phyloP scores from a whole-genome alignment of 129 eudicot species.

The Saussurea involucrata region DNA sequence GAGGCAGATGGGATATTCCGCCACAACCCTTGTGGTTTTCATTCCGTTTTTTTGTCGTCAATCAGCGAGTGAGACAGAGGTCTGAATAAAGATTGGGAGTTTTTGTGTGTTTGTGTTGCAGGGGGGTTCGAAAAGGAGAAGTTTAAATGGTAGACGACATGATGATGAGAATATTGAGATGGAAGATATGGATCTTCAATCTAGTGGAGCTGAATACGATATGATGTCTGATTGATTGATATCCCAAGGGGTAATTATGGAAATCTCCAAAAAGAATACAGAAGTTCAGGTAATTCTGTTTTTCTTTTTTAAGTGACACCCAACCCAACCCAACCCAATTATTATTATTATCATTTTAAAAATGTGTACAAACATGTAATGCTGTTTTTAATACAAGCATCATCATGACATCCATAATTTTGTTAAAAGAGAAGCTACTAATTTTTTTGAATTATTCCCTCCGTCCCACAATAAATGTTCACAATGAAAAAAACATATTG shows the following conservation, averaged over 20 bases:
- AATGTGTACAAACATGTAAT: background rate
- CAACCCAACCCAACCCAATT: too few relatives aligned
- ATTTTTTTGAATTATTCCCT: background rate
- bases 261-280: conserved; percentile 12
- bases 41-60: too few relatives aligned
- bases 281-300: background rate
- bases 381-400: background rate
- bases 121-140: conserved; percentile 24
- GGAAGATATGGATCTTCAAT: conserved; percentile 28
- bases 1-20: too few relatives aligned
- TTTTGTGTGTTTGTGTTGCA: background rate
- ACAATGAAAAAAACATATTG: too few relatives aligned
- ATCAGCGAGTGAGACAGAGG: too few relatives aligned
- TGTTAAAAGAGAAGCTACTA: background rate
- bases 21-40: too few relatives aligned
- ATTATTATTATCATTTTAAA: too few relatives aligned
- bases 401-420: background rate
- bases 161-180: background rate
- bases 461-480: too few relatives aligned
- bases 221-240: conserved; percentile 18
- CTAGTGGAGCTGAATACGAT: conserved; percentile 27
- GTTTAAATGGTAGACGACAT: conserved; percentile 19
- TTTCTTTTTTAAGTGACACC: too few relatives aligned
- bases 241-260: background rate
- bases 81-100: background rate